Evolutionary conservation across 2,329 filamentous ascomycete species (phyloP), one percentile per base, ranked within the genome.

Genomic region (Fonsecaea pedrosoi): DNA sequence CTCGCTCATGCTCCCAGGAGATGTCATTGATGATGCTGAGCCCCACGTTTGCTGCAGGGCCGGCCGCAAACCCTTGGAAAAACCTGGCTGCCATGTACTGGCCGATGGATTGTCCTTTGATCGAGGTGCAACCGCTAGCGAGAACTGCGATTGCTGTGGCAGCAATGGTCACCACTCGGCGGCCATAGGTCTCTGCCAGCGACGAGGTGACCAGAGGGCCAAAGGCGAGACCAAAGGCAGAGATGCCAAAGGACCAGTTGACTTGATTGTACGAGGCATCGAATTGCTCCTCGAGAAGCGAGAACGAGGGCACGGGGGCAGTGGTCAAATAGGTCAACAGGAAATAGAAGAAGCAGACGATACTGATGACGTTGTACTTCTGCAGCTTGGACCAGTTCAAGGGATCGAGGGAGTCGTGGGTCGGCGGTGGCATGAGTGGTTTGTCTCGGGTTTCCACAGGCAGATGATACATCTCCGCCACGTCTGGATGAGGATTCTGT

Each of bases 151-250:
- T 50, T 9, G 59, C 21, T 10, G 64, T 66, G 25, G 70, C 72
- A 25, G 64, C 57, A 18, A 74, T 65, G 25, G 70, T 70, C 10
- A 73, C 60, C 1, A 69, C 65, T 25, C 73, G 66, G 21, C 78
- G 70, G 9, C 78, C 78, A 48, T 70, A 72, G 2, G 73, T 76
- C 65, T 79, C 78, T 60, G 75, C 76, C 32, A 79, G 54, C 3
- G 77, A 76, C 8, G 75, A 72, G 13, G 73, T 72, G 25, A 79
- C 68, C 2, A 79, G 62, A 18, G 77, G 77, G 3, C 77, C 77
- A 25, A 75, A 72, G 6, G 74, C 77, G 56, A 79, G 42, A 5
- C 78, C 78, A 5, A 78, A 54, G n/a, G 40, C 38, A 9, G 64
- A 48, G 21, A 66, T 50, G 37, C 32, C 64, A 59, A 66, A 62